Conservation (phyloP, 768 basidiomycete species). For the Auricularia cornea region DNA sequence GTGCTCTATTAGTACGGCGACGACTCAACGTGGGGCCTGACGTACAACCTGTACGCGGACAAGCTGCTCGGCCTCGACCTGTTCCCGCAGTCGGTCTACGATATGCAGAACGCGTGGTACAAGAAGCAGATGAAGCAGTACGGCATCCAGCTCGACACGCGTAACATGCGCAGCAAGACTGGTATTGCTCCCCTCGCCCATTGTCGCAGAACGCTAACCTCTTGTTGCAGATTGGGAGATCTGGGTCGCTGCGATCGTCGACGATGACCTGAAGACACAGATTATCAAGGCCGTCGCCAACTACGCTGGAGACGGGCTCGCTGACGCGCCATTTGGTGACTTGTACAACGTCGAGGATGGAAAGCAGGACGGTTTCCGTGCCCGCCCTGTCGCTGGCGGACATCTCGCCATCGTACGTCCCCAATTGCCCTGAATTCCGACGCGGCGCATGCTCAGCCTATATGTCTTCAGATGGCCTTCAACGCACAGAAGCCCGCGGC, state of each 20-base stretch:
- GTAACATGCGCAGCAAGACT: neutral
- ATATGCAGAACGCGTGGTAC: conserved; percentile 46
- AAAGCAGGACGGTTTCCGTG: conserved; percentile 39
- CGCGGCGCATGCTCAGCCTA: neutral
- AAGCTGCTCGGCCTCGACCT: conserved; percentile 46
- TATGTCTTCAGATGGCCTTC: neutral
- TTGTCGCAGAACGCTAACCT: too few species aligned
- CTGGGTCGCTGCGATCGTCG: conserved; percentile 46
- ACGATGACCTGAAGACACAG: conserved; percentile 35
- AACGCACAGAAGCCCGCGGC: neutral
- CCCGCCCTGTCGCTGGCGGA: conserved; percentile 29
- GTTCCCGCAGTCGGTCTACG: conserved; percentile 40
- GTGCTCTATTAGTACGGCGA: conserved; percentile 36
- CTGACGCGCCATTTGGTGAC: conserved; percentile 32
- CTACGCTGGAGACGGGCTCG: conserved; percentile 40
- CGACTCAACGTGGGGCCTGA: conserved; percentile 37
- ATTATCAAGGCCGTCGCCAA: conserved; percentile 43
- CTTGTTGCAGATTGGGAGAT: conserved; percentile 42
- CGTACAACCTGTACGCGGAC: conserved; percentile 59
- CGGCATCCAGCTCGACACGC: conserved; percentile 4
- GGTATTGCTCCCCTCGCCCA: too few species aligned
- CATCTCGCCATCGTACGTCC: conserved; percentile 1
- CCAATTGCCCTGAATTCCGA: neutral
- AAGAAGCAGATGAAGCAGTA: conserved; percentile 18
- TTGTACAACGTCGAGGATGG: conserved; percentile 51